Conservation (phyloP, 2,329 filamentous ascomycete genomes). For the Neophaeococcomyces aloes region DNA sequence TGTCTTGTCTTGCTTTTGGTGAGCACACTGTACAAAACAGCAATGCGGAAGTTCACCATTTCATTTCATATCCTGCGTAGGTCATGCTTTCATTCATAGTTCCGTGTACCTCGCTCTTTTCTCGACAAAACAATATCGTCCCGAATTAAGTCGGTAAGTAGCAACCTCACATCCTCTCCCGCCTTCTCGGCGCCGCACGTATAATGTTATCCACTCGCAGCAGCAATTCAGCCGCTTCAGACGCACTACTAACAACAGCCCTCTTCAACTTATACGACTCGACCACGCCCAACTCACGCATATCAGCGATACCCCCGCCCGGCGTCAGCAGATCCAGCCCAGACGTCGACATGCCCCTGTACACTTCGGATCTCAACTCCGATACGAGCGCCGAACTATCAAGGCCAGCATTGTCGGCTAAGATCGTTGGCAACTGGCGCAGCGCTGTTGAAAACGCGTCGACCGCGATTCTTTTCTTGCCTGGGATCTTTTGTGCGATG, state of each 20-base stretch:
- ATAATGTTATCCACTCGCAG: constrained; percentile 97
- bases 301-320: constrained; percentile 86
- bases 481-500: constrained; percentile 83
- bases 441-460: constrained; percentile 80
- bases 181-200: constrained; percentile 72
- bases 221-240: constrained; percentile 90
- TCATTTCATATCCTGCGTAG: too few species aligned
- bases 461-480: constrained; percentile 93
- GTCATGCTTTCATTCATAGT: background rate
- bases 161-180: constrained; percentile 61
- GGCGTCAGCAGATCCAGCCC: constrained; percentile 82
- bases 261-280: constrained; percentile 98
- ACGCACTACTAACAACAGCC: constrained; percentile 93
- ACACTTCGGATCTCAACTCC: constrained; percentile 82
- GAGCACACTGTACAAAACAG: too few species aligned
- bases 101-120: too few species aligned
- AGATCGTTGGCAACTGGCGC: constrained; percentile 86
- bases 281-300: constrained; percentile 88
- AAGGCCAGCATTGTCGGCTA: constrained; percentile 93
- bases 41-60: too few species aligned
- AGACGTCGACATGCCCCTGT: constrained; percentile 85
- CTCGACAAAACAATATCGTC: background rate
- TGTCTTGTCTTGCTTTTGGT: too few species aligned
- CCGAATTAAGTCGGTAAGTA: too few species aligned
- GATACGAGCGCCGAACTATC: constrained; percentile 92